Percentiles rank a stretch among this genome's conserved stretches.
phyloP scores from a whole-genome alignment of 495 filamentous ascomycete species.

The Trichocladium uniseriatum region DNA sequence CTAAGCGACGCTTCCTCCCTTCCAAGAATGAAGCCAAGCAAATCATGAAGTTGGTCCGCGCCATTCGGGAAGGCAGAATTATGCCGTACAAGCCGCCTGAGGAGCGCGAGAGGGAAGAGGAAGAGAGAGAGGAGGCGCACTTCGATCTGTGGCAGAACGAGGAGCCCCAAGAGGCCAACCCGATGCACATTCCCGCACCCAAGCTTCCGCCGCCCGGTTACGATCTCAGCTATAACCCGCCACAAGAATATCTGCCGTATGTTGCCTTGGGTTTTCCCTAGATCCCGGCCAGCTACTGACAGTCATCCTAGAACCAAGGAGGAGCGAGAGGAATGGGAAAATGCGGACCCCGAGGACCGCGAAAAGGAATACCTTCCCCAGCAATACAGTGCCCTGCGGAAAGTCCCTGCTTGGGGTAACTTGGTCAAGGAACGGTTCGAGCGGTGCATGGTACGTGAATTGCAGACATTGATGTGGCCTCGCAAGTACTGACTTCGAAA shows the following conservation, averaged over 20 bases:
- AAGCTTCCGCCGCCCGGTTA: conserved; percentile 91
- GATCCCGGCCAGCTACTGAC: not conserved
- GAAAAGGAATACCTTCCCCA: conserved; percentile 81
- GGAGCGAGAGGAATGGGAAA: conserved; percentile 83
- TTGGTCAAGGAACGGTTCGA: conserved; percentile 96
- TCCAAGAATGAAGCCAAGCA: conserved; percentile 98
- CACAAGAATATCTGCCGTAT: conserved; percentile 77
- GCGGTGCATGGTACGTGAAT: conserved; percentile 52
- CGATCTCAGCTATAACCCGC: conserved; percentile 94
- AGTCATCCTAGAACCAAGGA: conserved; percentile 44
- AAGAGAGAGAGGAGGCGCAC: conserved; percentile 53
- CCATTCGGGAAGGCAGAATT: conserved; percentile 89
- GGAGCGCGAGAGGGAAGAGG: conserved; percentile 61
- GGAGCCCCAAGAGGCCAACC: conserved; percentile 66
- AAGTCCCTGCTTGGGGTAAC: conserved; percentile 84
- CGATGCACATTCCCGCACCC: conserved; percentile 94
- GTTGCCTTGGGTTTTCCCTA: not conserved
- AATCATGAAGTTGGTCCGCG: conserved; percentile 95
- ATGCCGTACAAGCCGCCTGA: conserved; percentile 78
- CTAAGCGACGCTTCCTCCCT: conserved; percentile 88
- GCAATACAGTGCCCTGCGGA: conserved; percentile 71
- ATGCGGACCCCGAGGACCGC: conserved; percentile 78
- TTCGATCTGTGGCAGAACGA: conserved; percentile 97
- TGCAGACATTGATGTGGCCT: not conserved
- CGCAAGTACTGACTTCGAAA: not conserved